Evolutionary conservation across 495 filamentous ascomycete genomes (phyloP), one percentile per base, ranked within the genome.

Genomic region (Talaromyces borbonicus): DNA sequence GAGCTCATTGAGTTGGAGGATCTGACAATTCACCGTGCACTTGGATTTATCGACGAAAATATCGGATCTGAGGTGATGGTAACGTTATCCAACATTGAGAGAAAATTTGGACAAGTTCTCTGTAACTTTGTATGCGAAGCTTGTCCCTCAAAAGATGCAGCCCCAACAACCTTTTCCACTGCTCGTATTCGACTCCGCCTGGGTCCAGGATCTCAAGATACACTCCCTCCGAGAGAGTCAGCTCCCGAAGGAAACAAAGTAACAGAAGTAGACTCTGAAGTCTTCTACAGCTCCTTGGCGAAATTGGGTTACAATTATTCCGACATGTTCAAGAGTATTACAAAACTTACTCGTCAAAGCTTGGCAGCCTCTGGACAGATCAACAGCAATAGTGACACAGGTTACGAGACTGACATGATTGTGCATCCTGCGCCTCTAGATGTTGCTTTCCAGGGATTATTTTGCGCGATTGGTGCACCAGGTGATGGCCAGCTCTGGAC

Each of bases 1-100:
- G n/a, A 35, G n/a, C 32, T 35, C 3, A 18, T 55, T 4, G 47
- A 55, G 26, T 9, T 62, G 12, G 18, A 44, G 0, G 24, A 56
- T 25, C 16, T 61, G 9, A 5, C 47, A 8, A 73, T 77, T 7
- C 12, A 52, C 0, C 60, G 51, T 20, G 72, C 73, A 1, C 65
- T 76, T 25, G 60, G 55, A 15, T 53, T 75, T 5, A 66, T 70
- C 14, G 27, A 37, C 12, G 54, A 57, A 3, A 49, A 59, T 0
- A 22, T 47, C 3, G 72, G 71, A 1, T 53, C 71, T 1, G 55
- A 66, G 19, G 67, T 61, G 0, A 52, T 57, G 0, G 60, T 73
- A 29, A 40, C 7, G 8, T 15, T 40, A 18, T 19, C 16, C 16
- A 40, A 40, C 22, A 40, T 40, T n/a, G 18, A 19, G 8, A 4